Conservation (phyloP, 129 eudicot species). For the Arctium lappa region DNA sequence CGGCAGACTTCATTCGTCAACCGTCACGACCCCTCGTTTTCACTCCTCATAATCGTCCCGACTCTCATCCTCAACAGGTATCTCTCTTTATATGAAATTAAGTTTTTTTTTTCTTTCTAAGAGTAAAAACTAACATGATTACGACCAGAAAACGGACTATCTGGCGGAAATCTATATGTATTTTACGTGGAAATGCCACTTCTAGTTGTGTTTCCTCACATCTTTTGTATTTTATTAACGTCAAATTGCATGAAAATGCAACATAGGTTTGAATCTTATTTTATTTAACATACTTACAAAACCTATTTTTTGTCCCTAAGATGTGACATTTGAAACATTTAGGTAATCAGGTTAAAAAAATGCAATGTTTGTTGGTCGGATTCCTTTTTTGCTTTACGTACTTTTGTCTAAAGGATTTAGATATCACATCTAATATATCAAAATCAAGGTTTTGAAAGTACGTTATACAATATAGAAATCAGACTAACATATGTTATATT, state of each 20-base stretch:
- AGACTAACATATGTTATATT: not conserved
- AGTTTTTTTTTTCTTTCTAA: not conserved
- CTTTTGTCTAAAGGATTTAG: not conserved
- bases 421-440: not conserved
- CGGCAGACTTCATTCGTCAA: slow-evolving; percentile 39
- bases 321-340: not conserved
- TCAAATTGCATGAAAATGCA: not conserved
- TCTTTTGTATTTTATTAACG: not conserved
- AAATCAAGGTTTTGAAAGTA: not conserved
- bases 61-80: slow-evolving; percentile 70
- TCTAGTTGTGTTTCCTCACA: not conserved
- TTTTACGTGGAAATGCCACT: not conserved
- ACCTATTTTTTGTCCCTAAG: not conserved
- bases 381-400: not conserved
- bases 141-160: not conserved
- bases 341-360: not conserved
- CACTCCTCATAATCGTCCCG: slow-evolving; percentile 40
- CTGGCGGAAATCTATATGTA: not conserved
- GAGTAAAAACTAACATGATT: not conserved
- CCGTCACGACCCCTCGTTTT: slow-evolving; percentile 45
- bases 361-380: not conserved
- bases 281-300: not conserved
- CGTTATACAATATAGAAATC: not conserved
- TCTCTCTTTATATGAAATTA: not conserved
- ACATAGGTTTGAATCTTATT: not conserved